These are phyloP conservation scores for Trichoderma cornu-damae DNA, from an alignment of 2,329 filamentous ascomycete species.

Conservation along the genomic window DNA sequence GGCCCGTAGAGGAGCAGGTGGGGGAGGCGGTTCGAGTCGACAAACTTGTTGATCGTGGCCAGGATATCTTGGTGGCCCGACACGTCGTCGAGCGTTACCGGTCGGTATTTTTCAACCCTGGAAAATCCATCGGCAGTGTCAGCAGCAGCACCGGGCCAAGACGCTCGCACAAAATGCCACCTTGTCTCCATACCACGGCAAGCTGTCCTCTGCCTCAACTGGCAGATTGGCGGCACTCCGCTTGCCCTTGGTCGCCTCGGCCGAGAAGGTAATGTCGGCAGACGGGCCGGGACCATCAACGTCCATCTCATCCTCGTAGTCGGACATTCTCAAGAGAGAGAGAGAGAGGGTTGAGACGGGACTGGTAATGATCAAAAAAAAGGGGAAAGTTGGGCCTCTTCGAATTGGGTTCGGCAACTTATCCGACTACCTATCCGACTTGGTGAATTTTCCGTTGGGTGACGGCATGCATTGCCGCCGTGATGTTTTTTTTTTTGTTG, in stretches of 20 bases:
- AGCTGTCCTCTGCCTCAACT: constrained; percentile 84
- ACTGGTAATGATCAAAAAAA: background rate
- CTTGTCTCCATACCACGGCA: constrained; percentile 79
- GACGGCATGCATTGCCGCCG: background rate
- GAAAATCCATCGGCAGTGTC: background rate
- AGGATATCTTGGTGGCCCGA: constrained; percentile 97
- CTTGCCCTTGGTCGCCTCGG: constrained; percentile 80
- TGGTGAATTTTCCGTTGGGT: background rate
- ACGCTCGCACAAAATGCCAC: too few species aligned
- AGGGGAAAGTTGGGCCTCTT: background rate
- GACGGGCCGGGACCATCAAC: constrained; percentile 46
- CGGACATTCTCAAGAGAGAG: constrained; percentile 58
- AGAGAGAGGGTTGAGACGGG: constrained; percentile 8
- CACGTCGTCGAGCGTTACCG: constrained; percentile 82
- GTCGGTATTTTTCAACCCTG: constrained; percentile 96
- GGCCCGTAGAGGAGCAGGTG: constrained; percentile 96
- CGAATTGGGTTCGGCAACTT: background rate
- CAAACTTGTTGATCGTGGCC: constrained; percentile 94
- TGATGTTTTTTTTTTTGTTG: too few species aligned
- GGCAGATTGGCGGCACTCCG: constrained; percentile 88
- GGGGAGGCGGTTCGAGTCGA: constrained; percentile 88
- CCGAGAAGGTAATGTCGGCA: constrained; percentile 61
- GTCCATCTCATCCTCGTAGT: constrained; percentile 58
- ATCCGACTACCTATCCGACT: too few species aligned
- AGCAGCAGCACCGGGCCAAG: background rate